phyloP scores from a whole-genome alignment of 257 asterid genomes.

The Primulina eburnea region DNA sequence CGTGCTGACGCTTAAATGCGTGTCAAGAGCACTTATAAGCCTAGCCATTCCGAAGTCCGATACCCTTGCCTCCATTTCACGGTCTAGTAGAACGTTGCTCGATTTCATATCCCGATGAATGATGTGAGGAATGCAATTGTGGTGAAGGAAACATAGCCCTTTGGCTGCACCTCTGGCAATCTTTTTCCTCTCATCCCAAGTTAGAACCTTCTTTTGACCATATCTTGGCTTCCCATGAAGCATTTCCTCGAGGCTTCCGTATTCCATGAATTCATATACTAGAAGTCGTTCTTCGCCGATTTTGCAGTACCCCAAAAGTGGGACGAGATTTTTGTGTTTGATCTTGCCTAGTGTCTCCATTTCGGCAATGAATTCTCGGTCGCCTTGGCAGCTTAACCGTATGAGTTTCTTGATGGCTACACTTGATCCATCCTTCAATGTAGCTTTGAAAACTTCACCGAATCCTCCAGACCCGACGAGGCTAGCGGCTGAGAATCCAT shows the following conservation, averaged over 20 bases:
- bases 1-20: slow-evolving; percentile 84
- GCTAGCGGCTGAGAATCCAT: slow-evolving; percentile 87
- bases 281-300: too few species aligned
- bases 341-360: too few species aligned
- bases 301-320: too few species aligned
- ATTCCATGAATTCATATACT: slow-evolving; percentile 88
- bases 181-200: slow-evolving; percentile 83
- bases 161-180: slow-evolving; percentile 89
- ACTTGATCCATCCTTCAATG: slow-evolving; percentile 81
- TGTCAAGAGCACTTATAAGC: slow-evolving; percentile 83
- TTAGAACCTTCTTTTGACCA: slow-evolving; percentile 38
- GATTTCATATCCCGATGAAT: slow-evolving; percentile 96
- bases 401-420: slow-evolving; percentile 89
- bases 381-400: slow-evolving; percentile 80
- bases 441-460: slow-evolving; percentile 89
- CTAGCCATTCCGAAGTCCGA: slow-evolving; percentile 97
- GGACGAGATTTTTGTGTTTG: too few species aligned
- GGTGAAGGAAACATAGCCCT: slow-evolving; percentile 93
- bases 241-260: slow-evolving; percentile 86
- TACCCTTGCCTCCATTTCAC: slow-evolving; percentile 79
- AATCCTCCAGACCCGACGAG: slow-evolving; percentile 91
- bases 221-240: slow-evolving; percentile 50
- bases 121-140: slow-evolving; percentile 92
- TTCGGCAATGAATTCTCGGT: too few species aligned
- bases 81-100: slow-evolving; percentile 76